Evolutionary conservation across 1,284 basidiomycete species (phyloP).

Genomic region (Cutaneotrichosporon spelunceum): DNA sequence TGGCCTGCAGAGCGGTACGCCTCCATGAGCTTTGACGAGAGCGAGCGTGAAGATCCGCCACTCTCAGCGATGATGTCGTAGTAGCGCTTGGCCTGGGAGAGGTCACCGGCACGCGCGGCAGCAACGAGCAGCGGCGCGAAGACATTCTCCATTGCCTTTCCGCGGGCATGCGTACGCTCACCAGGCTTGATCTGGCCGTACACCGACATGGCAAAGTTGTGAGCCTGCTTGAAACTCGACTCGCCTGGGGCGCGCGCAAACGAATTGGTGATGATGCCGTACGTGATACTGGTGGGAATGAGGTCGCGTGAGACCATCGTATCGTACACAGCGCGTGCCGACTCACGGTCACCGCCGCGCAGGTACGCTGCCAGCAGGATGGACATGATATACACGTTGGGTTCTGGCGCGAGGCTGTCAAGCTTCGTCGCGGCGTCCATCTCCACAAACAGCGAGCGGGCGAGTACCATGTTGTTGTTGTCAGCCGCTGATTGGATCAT

Average conservation of each 20-base stretch:
- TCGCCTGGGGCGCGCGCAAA: slow-evolving; percentile 29
- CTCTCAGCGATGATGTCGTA: slow-evolving; percentile 22
- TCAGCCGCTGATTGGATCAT: slow-evolving; percentile 83
- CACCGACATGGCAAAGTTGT: slow-evolving; percentile 41
- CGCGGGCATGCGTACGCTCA: slow-evolving; percentile 24
- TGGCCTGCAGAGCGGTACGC: slow-evolving; percentile 66
- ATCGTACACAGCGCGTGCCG: slow-evolving; percentile 68
- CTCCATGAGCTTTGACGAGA: slow-evolving; percentile 65
- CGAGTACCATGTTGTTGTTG: slow-evolving; percentile 63
- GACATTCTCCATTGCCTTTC: slow-evolving; percentile 34
- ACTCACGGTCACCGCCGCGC: slow-evolving; percentile 57
- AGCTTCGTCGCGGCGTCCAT: slow-evolving; percentile 57
- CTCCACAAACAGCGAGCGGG: slow-evolving; percentile 65
- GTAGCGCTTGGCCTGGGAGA: slow-evolving; percentile 60
- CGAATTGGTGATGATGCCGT: slow-evolving; percentile 65
- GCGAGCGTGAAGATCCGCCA: slow-evolving; percentile 18
- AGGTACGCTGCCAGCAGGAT: slow-evolving; percentile 80
- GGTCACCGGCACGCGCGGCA: slow-evolving; percentile 30
- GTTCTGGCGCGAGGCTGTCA: slow-evolving; percentile 28
- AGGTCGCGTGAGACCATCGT: slow-evolving; percentile 70
- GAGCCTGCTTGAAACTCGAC: slow-evolving; percentile 36
- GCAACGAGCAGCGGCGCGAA: slow-evolving; percentile 39
- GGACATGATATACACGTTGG: slow-evolving; percentile 65
- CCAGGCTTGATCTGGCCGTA: slow-evolving; percentile 21
- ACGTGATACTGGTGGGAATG: slow-evolving; percentile 68